Evolutionary conservation across 306 rosid species (phyloP).

Genomic region (Arachis hypogaea): DNA sequence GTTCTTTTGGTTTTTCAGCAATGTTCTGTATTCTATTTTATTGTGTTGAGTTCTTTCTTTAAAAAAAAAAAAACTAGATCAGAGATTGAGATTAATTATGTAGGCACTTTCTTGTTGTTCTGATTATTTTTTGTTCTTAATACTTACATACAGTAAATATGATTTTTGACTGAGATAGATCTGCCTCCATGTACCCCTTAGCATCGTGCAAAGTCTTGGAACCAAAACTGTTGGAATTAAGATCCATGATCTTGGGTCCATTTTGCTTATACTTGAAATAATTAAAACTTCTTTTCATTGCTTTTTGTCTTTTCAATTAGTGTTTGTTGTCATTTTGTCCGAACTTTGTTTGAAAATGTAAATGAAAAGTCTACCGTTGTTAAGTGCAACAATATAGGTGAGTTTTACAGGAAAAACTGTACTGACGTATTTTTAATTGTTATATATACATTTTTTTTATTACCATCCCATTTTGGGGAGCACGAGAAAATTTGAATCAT

Average conservation of each 20-base stretch:
- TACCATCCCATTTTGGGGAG: not conserved
- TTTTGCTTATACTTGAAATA: not conserved
- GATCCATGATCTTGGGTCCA: not conserved
- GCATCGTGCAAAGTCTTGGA: not conserved
- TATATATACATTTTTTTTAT: not conserved
- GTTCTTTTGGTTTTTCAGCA: too few relatives aligned
- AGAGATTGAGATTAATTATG: too few relatives aligned
- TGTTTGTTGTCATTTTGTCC: not conserved
- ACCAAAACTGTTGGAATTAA: not conserved
- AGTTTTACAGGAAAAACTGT: too few relatives aligned
- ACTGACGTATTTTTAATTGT: not conserved
- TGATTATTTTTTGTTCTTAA: not conserved
- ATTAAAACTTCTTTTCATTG: not conserved
- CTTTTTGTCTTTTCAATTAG: constrained; percentile 20
- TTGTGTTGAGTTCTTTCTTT: too few relatives aligned
- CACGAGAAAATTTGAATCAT: constrained; percentile 22
- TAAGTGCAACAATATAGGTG: too few relatives aligned
- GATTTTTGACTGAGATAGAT: constrained; percentile 38
- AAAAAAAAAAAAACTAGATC: too few relatives aligned
- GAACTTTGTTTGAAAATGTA: too few relatives aligned
- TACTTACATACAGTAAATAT: too few relatives aligned
- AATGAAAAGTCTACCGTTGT: too few relatives aligned
- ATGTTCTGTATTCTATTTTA: too few relatives aligned
- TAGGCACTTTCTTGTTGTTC: too few relatives aligned
- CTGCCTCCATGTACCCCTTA: constrained; percentile 25